phyloP scores from a whole-genome alignment of 148 eudicot species.

The Fallopia convolvulus region DNA sequence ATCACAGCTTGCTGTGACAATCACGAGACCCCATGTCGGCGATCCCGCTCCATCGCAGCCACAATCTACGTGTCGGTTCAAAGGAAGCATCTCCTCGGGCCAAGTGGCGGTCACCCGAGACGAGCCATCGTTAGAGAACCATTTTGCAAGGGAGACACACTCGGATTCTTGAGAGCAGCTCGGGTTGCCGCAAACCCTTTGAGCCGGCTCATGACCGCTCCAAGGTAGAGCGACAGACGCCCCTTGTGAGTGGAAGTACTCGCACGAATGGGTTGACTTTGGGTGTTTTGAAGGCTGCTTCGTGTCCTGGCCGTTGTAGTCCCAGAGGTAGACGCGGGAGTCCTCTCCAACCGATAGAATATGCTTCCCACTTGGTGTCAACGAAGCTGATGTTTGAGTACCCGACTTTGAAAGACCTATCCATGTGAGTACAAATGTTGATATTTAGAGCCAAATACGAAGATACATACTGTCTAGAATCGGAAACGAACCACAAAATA shows the following conservation, averaged over 20 bases:
- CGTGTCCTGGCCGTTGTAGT: neutral
- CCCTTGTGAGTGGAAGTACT: constrained; percentile 1
- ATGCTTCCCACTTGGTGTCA: neutral
- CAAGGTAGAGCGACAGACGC: neutral
- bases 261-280: neutral
- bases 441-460: neutral
- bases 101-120: neutral
- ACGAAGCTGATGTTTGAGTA: neutral
- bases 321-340: neutral
- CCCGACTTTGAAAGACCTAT: neutral
- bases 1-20: constrained; percentile 89
- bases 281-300: neutral
- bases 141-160: neutral
- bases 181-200: neutral
- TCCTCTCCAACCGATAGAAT: constrained; percentile 1
- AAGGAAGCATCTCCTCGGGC: constrained; percentile 1
- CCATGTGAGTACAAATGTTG: neutral
- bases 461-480: neutral
- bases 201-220: neutral
- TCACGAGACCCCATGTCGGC: constrained; percentile 67
- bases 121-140: neutral
- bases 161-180: constrained; percentile 1
- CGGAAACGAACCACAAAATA: neutral
- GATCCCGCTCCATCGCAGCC: neutral
- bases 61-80: neutral